Conservation (phyloP, 441 rosid genomes). For the Corymbia calophylla region DNA sequence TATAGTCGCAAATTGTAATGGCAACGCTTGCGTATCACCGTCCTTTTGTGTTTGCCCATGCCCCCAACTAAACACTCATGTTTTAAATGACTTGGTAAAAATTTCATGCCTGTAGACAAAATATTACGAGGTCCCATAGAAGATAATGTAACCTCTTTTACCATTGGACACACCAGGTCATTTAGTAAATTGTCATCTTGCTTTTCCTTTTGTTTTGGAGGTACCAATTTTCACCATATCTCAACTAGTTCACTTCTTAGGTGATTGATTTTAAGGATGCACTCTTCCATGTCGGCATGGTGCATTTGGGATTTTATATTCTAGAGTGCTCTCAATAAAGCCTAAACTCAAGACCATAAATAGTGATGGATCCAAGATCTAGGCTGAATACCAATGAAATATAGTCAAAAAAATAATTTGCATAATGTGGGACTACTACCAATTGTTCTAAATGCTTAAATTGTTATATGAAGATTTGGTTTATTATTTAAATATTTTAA, state of each 20-base stretch:
- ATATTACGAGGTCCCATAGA: accelerated
- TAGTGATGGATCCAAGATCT: accelerated
- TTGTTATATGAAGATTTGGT: too few relatives aligned
- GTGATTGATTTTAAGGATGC: accelerated
- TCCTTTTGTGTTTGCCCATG: neutral
- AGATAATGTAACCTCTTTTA: neutral
- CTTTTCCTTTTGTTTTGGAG: too few relatives aligned
- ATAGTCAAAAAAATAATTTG: too few relatives aligned
- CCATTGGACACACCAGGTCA: accelerated
- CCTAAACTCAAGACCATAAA: accelerated
- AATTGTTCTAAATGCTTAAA: too few relatives aligned
- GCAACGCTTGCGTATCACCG: accelerated
- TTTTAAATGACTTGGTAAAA: neutral
- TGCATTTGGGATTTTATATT: too few relatives aligned
- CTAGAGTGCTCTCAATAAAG: accelerated
- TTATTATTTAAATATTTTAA: too few relatives aligned
- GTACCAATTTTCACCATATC: accelerated
- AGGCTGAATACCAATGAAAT: accelerated
- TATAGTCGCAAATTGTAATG: neutral
- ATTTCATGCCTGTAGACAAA: accelerated
- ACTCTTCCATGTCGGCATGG: accelerated
- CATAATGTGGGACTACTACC: too few relatives aligned
- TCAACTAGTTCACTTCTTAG: neutral
- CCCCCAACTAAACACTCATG: neutral
- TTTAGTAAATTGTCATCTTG: neutral